Conservation (phyloP, 2,329 filamentous ascomycete species). For the Trichoderma simmonsii region DNA sequence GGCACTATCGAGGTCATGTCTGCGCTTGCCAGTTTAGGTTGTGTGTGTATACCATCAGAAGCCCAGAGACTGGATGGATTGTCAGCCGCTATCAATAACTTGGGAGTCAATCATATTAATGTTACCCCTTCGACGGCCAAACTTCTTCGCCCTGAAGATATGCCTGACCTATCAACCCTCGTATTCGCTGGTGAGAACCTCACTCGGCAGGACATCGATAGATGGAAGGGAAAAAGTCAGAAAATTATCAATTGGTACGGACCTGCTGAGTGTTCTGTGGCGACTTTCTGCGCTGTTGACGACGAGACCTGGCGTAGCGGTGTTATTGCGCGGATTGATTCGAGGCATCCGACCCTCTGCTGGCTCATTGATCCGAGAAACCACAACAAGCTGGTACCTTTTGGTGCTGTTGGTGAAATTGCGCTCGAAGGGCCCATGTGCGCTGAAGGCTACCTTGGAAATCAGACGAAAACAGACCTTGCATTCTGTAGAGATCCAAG, state of each 20-base stretch:
- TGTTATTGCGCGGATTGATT: not conserved
- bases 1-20: slow-evolving; percentile 1
- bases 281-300: not conserved
- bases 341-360: not conserved
- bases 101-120: not conserved
- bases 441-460: slow-evolving; percentile 5
- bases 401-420: slow-evolving; percentile 10
- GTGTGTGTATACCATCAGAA: slow-evolving; percentile 14
- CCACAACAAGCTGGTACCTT: slow-evolving; percentile 1
- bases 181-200: slow-evolving; percentile 12
- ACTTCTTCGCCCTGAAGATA: not conserved
- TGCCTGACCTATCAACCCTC: not conserved
- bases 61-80: not conserved
- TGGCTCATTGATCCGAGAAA: slow-evolving; percentile 6
- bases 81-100: not conserved
- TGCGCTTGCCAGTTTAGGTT: not conserved
- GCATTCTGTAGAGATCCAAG: not conserved
- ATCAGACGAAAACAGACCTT: not conserved
- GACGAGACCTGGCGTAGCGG: not conserved
- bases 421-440: slow-evolving; percentile 5
- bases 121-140: slow-evolving; percentile 8
- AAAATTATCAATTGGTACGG: slow-evolving; percentile 14
- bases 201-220: not conserved
- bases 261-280: slow-evolving; percentile 3
- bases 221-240: slow-evolving; percentile 2